Conservation (phyloP, 306 rosid species). For the Hippophae tibetana region DNA sequence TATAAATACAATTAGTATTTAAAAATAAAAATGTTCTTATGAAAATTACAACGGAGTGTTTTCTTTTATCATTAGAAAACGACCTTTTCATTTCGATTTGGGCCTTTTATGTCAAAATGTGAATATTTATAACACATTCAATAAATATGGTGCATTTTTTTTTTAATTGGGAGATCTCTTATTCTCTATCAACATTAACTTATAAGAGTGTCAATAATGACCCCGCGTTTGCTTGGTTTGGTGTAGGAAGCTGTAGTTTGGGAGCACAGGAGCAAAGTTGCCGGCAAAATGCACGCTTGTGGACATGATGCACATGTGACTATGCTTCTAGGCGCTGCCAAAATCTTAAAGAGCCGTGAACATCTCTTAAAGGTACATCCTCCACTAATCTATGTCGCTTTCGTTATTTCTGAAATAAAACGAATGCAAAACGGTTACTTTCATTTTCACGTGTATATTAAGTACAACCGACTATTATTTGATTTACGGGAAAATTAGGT, state of each 20-base stretch:
- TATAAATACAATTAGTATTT: too few species aligned
- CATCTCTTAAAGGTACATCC: conserved; percentile 64
- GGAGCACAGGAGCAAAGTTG: conserved; percentile 80
- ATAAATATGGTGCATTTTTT: too few species aligned
- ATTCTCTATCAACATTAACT: not conserved
- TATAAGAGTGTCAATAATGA: not conserved
- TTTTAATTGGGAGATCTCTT: too few species aligned
- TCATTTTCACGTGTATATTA: not conserved
- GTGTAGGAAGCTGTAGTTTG: conserved; percentile 72
- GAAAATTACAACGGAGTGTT: too few species aligned
- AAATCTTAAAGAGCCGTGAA: conserved; percentile 75
- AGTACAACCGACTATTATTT: not conserved
- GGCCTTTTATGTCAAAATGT: too few species aligned
- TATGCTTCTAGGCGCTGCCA: conserved; percentile 93
- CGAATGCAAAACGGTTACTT: not conserved
- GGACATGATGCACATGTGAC: conserved; percentile 99
- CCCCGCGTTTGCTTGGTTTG: not conserved
- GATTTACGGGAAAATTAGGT: too few species aligned
- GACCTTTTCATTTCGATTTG: too few species aligned
- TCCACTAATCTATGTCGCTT: not conserved
- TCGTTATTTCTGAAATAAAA: too few species aligned
- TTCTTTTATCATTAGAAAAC: too few species aligned
- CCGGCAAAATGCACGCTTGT: conserved; percentile 98
- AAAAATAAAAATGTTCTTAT: too few species aligned
- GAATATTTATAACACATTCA: too few species aligned